Percentiles rank a stretch among this genome's conserved stretches.
Evolutionary conservation across 2,329 filamentous ascomycete genomes (phyloP).

Genomic region (Herpotrichia juniperi): DNA sequence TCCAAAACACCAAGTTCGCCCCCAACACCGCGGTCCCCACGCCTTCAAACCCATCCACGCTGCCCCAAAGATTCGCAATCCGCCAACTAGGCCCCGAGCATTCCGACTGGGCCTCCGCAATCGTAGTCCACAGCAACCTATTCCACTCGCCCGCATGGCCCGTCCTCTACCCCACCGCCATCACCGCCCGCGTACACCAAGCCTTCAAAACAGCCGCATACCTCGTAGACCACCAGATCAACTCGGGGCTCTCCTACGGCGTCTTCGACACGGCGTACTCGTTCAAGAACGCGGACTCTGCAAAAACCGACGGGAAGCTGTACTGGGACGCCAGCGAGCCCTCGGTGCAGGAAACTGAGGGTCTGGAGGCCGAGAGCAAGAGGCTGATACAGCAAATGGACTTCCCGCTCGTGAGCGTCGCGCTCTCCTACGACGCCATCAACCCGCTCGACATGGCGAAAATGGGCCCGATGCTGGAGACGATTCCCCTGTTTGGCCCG

Average conservation of each 20-base stretch:
- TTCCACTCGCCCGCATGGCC: conserved; percentile 38
- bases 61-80: conserved; percentile 39
- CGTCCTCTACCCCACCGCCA: conserved; percentile 27
- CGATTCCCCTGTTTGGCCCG: conserved; percentile 29
- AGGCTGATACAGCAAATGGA: conserved; percentile 44
- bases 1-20: neutral
- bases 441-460: conserved; percentile 30
- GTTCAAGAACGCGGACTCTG: conserved; percentile 41
- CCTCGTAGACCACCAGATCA: conserved; percentile 42
- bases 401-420: conserved; percentile 47
- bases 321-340: conserved; percentile 32
- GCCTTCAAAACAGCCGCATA: conserved; percentile 22
- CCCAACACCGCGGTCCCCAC: conserved; percentile 34
- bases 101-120: conserved; percentile 32
- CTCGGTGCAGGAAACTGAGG: conserved; percentile 20
- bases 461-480: conserved; percentile 26
- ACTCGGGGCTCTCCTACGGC: conserved; percentile 43
- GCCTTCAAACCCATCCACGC: conserved; percentile 29
- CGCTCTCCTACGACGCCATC: conserved; percentile 41
- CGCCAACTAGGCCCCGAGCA: conserved; percentile 34
- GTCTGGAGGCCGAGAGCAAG: conserved; percentile 24
- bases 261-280: conserved; percentile 48
- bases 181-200: conserved; percentile 20
- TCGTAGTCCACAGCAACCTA: conserved; percentile 38
- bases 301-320: conserved; percentile 27